Conservation (phyloP, 306 rosid species). For the Styphnolobium japonicum region DNA sequence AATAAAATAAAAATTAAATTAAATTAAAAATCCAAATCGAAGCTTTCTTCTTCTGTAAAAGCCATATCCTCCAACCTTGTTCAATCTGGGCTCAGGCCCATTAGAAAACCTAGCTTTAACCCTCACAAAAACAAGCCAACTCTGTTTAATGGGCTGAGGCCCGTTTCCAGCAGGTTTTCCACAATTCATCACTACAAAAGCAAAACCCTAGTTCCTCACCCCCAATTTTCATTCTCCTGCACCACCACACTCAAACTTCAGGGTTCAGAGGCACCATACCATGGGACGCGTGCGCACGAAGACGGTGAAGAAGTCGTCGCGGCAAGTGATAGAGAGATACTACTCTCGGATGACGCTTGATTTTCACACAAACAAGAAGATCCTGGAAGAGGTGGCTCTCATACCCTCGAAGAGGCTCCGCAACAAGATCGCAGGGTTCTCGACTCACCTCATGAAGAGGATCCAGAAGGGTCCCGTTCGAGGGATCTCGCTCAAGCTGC, state of each 20-base stretch:
- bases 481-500: slow-evolving; percentile 68
- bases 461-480: slow-evolving; percentile 70
- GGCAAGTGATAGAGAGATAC: slow-evolving; percentile 59
- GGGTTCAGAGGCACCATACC: too few relatives aligned
- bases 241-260: not conserved
- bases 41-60: too few relatives aligned
- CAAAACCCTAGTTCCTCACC: too few relatives aligned
- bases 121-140: too few relatives aligned
- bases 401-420: slow-evolving; percentile 64
- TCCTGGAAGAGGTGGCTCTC: slow-evolving; percentile 53
- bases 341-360: slow-evolving; percentile 63
- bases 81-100: too few relatives aligned
- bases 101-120: too few relatives aligned
- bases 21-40: too few relatives aligned
- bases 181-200: too few relatives aligned
- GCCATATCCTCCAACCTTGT: too few relatives aligned
- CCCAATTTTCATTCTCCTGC: not conserved
- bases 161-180: too few relatives aligned
- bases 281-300: slow-evolving; percentile 76
- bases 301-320: slow-evolving; percentile 69
- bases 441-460: slow-evolving; percentile 69
- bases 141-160: too few relatives aligned
- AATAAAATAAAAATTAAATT: too few relatives aligned
- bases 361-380: slow-evolving; percentile 66
- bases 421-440: slow-evolving; percentile 67